phyloP scores from a whole-genome alignment of 805 yeast species.

The Candida boleticola region DNA sequence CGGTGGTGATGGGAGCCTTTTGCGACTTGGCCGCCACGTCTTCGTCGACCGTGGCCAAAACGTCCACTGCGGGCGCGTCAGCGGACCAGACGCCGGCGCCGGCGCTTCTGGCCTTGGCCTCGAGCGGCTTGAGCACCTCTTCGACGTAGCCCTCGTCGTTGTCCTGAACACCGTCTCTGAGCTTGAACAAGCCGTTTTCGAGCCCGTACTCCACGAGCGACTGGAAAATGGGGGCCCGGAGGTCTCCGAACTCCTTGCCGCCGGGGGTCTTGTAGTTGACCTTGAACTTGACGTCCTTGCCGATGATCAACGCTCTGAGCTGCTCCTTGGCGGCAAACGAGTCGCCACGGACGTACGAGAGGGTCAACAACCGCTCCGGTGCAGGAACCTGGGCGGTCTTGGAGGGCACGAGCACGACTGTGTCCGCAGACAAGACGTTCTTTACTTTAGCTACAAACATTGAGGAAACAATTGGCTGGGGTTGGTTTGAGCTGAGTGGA shows the following conservation, averaged over 20 bases:
- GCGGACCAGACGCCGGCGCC: conserved; percentile 55
- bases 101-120: conserved; percentile 51
- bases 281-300: conserved; percentile 60
- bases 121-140: conserved; percentile 21
- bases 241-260: conserved; percentile 71
- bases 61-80: conserved; percentile 15
- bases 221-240: conserved; percentile 58
- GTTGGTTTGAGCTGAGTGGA: not conserved
- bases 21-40: conserved; percentile 34
- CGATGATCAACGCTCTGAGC: conserved; percentile 60
- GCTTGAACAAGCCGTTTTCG: conserved; percentile 58
- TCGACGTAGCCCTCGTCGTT: conserved; percentile 35
- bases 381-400: conserved; percentile 38
- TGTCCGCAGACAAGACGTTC: conserved; percentile 68
- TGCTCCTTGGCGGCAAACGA: conserved; percentile 62
- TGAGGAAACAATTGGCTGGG: no score
- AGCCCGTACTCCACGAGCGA: conserved; percentile 58
- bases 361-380: conserved; percentile 60
- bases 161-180: conserved; percentile 51
- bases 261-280: conserved; percentile 51
- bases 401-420: conserved; percentile 58
- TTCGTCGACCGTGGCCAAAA: conserved; percentile 24
- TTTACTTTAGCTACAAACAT: conserved; percentile 58
- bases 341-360: conserved; percentile 64
- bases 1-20: conserved; percentile 46